Base-by-base conservation (phyloP, 1,284 basidiomycete genomes). In the Ceratobasidium sp. region DNA sequence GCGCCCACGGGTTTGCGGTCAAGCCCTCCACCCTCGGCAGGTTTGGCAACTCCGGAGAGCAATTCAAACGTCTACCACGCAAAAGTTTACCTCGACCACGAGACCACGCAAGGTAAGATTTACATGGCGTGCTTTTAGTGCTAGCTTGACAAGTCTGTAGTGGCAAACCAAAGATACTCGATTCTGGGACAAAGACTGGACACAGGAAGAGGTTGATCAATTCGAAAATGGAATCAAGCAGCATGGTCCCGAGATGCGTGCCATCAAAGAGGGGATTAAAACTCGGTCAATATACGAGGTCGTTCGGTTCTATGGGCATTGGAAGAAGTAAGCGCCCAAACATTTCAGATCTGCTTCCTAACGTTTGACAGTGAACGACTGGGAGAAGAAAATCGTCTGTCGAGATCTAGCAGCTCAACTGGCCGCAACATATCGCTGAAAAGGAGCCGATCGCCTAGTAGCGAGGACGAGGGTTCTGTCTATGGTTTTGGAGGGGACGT, bases 221-320 rank as follows among this genome's bases (percentile, higher is more conserved):
- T 93, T 94, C 77, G 91, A 93, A 74, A 87, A 89, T 72, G 90
- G 85, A 0, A 90, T 94, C 69, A 75, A 80, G 50, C 80, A 83
- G 27, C 85, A 91, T 75, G 89, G 90, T 35, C 88, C 91, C 15
- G 92, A 94, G 75, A 86, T 95, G 71, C 86, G 89, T 52, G 84
- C 86, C 32, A 88, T 94, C 42, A 83, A 89, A 69, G 89, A 91
- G 42, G 89, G 91, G 74, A 83, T 95, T 35, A 84, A 84, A 5
- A 85, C 87, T 4, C 83, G 92, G 60, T 82, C 87, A 1, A 85
- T 91, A 73, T 81, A 84, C 17, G 92, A 94, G 75, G 86, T 93
- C 15, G 91, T 95, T 31, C 86, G 92, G 15, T 92, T 88, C 78
- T 94, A 93, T 75, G 90, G 88, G 6, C 86, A 85, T 64, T 94